These are phyloP conservation scores for Taphrina pruni DNA, from an alignment of 1,139 yeast genomes.

Conservation along the genomic window DNA sequence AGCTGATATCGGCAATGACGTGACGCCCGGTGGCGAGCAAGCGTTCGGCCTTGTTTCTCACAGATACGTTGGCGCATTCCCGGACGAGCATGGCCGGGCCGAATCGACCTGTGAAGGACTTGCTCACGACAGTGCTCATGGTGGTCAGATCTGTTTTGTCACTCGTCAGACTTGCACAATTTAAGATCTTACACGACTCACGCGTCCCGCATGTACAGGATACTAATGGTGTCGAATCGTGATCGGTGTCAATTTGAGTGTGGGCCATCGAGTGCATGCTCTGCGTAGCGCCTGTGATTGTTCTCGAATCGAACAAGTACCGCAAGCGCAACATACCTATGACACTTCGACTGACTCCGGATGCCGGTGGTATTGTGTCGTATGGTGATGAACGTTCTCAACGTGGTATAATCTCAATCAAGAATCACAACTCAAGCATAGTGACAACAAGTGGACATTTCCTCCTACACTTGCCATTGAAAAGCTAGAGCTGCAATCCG, in stretches of 20 bases:
- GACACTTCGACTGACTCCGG: too few species aligned
- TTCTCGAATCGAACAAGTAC: not conserved
- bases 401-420: too few species aligned
- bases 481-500: too few species aligned
- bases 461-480: too few species aligned
- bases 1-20: conserved; percentile 23
- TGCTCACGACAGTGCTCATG: conserved; percentile 6
- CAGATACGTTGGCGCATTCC: conserved; percentile 3
- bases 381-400: too few species aligned
- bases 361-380: too few species aligned
- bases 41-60: conserved; percentile 3
- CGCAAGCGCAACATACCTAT: too few species aligned
- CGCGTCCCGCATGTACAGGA: conserved; percentile 1
- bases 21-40: conserved; percentile 27
- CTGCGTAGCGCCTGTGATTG: not conserved
- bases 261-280: not conserved
- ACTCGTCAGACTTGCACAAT: too few species aligned
- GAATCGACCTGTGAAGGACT: conserved; percentile 27
- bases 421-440: too few species aligned
- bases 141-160: not conserved
- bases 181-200: too few species aligned
- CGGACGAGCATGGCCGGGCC: conserved; percentile 24
- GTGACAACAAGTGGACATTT: too few species aligned
- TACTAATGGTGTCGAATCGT: not conserved
- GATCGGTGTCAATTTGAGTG: not conserved